Evolutionary conservation across 257 asterid genomes (phyloP).

Genomic region (Penstemon eatonii): DNA sequence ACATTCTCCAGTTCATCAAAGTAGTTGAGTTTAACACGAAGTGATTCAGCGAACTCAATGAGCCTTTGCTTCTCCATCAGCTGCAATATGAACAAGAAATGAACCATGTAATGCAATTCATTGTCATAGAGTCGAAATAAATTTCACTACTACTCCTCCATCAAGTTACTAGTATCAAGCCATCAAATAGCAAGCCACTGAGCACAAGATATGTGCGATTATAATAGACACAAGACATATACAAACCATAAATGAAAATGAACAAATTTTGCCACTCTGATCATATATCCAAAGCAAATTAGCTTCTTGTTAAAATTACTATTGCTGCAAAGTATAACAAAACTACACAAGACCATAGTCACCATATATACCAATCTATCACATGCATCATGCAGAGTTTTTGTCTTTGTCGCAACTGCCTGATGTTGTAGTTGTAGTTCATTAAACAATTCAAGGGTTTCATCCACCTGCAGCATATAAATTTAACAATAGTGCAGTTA

Average conservation of each 20-base stretch:
- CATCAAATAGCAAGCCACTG: constrained; percentile 16
- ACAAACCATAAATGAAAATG: constrained; percentile 5
- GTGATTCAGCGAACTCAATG: constrained; percentile 93
- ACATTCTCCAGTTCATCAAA: constrained; percentile 99
- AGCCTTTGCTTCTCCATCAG: constrained; percentile 92
- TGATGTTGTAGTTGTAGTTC: constrained; percentile 94
- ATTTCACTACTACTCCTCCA: constrained; percentile 11
- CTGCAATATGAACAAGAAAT: constrained; percentile 54
- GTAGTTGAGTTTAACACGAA: constrained; percentile 92
- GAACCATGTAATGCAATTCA: constrained; percentile 21
- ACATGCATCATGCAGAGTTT: constrained; percentile 97
- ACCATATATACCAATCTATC: constrained; percentile 74
- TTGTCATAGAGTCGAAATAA: neutral
- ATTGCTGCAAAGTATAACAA: constrained; percentile 12
- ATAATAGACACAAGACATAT: neutral
- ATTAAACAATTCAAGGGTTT: constrained; percentile 88
- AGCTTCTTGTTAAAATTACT: constrained; percentile 2
- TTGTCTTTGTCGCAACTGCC: constrained; percentile 95
- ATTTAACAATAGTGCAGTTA: constrained; percentile 25
- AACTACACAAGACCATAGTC: constrained; percentile 22
- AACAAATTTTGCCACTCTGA: constrained; percentile 1
- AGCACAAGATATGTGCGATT: constrained; percentile 14
- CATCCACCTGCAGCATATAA: constrained; percentile 76
- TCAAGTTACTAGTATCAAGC: constrained; percentile 14
- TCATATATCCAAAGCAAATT: constrained; percentile 22